phyloP scores from a whole-genome alignment of 495 filamentous ascomycete species.

The Xylaria venustula region DNA sequence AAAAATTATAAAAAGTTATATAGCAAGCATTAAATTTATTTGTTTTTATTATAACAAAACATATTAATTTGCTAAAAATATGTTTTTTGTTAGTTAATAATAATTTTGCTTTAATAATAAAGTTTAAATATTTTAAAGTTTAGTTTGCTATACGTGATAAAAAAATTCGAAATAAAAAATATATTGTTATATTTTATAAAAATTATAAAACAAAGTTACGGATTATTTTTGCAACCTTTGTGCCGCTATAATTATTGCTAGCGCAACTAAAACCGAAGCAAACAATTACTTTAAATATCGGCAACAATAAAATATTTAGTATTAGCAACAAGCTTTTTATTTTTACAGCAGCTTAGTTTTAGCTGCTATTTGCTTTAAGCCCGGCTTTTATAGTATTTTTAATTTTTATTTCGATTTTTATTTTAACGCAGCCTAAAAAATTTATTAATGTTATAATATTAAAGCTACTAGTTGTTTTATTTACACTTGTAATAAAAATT shows the following conservation, averaged over 20 bases:
- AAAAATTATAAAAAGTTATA: conserved; percentile 63
- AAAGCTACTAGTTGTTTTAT: conserved; percentile 12
- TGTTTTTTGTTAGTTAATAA: conserved; percentile 71
- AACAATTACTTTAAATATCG: conserved; percentile 28
- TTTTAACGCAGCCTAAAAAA: conserved; percentile 4
- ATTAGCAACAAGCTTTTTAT: conserved; percentile 17
- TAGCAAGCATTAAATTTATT: conserved; percentile 76
- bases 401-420: neutral
- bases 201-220: conserved; percentile 33
- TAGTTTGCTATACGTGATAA: conserved; percentile 61
- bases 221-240: conserved; percentile 15
- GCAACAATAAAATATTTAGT: conserved; percentile 19
- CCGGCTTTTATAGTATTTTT: neutral
- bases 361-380: neutral
- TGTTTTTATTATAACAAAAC: conserved; percentile 63
- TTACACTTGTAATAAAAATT: conserved; percentile 1
- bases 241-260: conserved; percentile 14
- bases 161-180: conserved; percentile 22
- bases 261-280: conserved; percentile 30
- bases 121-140: conserved; percentile 66
- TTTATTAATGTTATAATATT: conserved; percentile 11
- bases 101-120: conserved; percentile 58
- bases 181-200: conserved; percentile 32
- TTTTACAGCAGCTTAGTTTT: conserved; percentile 12
- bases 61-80: conserved; percentile 71